Base-by-base conservation (phyloP, 768 basidiomycete species). In the Leccinum boreale region DNA sequence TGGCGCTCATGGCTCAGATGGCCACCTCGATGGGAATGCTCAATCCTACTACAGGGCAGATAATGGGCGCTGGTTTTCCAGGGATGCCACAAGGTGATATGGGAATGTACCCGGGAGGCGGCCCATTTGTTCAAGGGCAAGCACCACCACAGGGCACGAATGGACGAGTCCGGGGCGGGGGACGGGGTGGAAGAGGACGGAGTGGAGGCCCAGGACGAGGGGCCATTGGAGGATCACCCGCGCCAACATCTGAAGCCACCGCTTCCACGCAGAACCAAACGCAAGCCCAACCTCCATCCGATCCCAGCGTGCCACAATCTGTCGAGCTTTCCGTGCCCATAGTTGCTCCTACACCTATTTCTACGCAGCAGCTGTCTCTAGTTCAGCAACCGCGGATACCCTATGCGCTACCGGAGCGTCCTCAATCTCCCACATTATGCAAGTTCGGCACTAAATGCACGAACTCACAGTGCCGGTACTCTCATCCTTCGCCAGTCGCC, bases 401-500 rank as follows among this genome's bases (percentile, higher is more conserved):
- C 3, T 89, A 84, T 65, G 79, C 78, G 4, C 67, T 85, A 17
- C 89, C 89, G n/a, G 85, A 89, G 59, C 81, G 92, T 31, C 92
- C 91, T 1, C 87, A 89, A 64, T 92, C 92, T 1, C 92, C 92
- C 0, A 92, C 90, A 1, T 79, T 99, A 21, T 99, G 97, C 85
- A 97, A 97, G 75, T 98, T 90, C 62, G 86, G 83, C 11, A 79
- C 88, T 23, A 96, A 94, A 63, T 99, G 97, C 74, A 89, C 88
- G 50, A 96, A 98, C 71, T 79, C 89, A 0, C 79, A 87, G 48
- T 99, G 97, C 72, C 81, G 89, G 17, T 98, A 85, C 72, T 92
- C 93, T 9, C 97, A 99, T 72, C 95, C 97, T 5, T 94, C 91
- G 9, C 97, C 97, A n/a, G 92, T 94, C 3, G 95, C 97, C 6